Percentiles rank a stretch among this genome's conserved stretches.
These are phyloP conservation scores for Penicillium simplicissimum DNA, from an alignment of 495 filamentous ascomycete species.

Conservation along the genomic window DNA sequence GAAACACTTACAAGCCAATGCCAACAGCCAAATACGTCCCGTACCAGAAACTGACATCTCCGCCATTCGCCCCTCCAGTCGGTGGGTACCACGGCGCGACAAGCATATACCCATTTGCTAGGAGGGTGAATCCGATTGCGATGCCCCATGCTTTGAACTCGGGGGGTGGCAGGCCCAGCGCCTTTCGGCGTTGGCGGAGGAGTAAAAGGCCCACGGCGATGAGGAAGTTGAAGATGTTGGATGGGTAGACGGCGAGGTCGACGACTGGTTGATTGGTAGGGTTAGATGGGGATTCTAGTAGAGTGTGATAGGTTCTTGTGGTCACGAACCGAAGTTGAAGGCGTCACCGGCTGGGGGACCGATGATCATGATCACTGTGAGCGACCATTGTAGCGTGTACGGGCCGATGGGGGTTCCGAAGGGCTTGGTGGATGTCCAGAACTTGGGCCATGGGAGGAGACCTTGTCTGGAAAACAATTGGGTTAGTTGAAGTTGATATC, in stretches of 20 bases:
- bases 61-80: conserved; percentile 51
- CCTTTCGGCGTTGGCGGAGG: conserved; percentile 51
- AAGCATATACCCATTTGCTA: conserved; percentile 57
- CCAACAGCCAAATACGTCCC: conserved; percentile 60
- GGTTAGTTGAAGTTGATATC: background rate
- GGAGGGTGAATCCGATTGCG: conserved; percentile 54
- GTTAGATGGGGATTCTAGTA: background rate
- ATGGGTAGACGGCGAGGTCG: conserved; percentile 55
- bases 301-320: background rate
- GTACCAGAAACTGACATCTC: conserved; percentile 69
- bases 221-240: conserved; percentile 53
- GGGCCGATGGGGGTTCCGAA: conserved; percentile 64
- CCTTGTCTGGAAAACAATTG: conserved; percentile 50
- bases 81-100: conserved; percentile 70
- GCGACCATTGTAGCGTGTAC: conserved; percentile 56
- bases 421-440: conserved; percentile 64
- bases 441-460: conserved; percentile 60
- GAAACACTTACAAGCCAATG: conserved; percentile 52
- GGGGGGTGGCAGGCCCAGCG: conserved; percentile 41
- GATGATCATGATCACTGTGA: conserved; percentile 65
- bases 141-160: conserved; percentile 58
- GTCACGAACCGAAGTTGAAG: conserved; percentile 56
- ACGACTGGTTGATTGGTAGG: conserved; percentile 42
- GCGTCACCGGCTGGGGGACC: conserved; percentile 68
- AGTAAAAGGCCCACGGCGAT: conserved; percentile 55